These are phyloP conservation scores for Trametes cubensis DNA, from an alignment of 768 basidiomycete genomes.

Conservation along the genomic window DNA sequence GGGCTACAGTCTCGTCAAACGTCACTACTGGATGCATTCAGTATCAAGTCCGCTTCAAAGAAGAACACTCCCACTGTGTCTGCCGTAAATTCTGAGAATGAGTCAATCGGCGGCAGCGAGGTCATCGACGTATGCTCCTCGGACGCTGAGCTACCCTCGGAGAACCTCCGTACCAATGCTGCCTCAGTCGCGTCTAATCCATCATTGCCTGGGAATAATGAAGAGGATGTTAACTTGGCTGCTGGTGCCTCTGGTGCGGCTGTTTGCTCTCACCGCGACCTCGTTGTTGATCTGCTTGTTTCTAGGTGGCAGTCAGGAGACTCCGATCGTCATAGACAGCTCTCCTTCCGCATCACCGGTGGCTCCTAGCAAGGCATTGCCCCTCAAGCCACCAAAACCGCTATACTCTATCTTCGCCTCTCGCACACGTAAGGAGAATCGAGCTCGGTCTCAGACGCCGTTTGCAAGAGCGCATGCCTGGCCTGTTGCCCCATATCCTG, in stretches of 20 bases:
- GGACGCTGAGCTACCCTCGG: constrained; percentile 9
- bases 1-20: constrained; percentile 21
- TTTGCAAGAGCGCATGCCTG: neutral
- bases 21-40: constrained; percentile 19
- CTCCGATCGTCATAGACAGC: constrained; percentile 46
- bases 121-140: constrained; percentile 19
- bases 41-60: neutral
- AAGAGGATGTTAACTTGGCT: neutral
- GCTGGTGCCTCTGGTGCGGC: neutral
- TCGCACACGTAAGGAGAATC: constrained; percentile 24
- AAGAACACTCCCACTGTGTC: constrained; percentile 9
- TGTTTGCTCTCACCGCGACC: too few species aligned
- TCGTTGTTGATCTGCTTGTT: neutral
- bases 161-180: neutral
- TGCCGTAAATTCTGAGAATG: constrained; percentile 15
- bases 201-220: neutral
- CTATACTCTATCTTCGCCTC: constrained; percentile 51
- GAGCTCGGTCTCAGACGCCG: constrained; percentile 23
- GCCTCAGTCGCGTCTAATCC: neutral
- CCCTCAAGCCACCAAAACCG: constrained; percentile 33
- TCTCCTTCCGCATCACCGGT: constrained; percentile 38
- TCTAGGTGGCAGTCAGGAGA: constrained; percentile 36
- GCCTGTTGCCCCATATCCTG: constrained; percentile 50
- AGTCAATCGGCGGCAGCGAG: constrained; percentile 4
- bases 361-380: constrained; percentile 14